phyloP scores from a whole-genome alignment of 2,329 filamentous ascomycete genomes.

The Nectriaceae sp. region DNA sequence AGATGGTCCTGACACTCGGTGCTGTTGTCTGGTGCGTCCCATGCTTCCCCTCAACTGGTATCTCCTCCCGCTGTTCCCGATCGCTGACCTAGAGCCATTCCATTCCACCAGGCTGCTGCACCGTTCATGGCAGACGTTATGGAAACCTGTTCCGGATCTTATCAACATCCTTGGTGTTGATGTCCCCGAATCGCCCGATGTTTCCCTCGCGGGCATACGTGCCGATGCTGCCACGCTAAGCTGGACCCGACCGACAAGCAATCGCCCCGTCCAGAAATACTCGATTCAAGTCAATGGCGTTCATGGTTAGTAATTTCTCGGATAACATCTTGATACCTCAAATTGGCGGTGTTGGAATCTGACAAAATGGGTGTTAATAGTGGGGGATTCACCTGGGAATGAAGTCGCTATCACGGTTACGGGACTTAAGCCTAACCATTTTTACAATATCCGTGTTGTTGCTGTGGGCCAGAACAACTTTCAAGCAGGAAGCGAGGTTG shows the following conservation, averaged over 20 bases:
- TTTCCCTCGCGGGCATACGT: slow-evolving; percentile 87
- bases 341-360: neutral
- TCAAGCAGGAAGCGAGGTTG: slow-evolving; percentile 81
- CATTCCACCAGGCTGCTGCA: slow-evolving; percentile 68
- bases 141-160: slow-evolving; percentile 87
- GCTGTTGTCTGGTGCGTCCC: slow-evolving; percentile 55
- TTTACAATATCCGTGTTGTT: slow-evolving; percentile 92
- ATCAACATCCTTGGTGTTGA: slow-evolving; percentile 92
- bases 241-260: slow-evolving; percentile 75
- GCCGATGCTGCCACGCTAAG: slow-evolving; percentile 85
- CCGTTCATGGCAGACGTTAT: slow-evolving; percentile 84
- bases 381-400: slow-evolving; percentile 72
- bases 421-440: slow-evolving; percentile 80
- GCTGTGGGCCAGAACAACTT: slow-evolving; percentile 92
- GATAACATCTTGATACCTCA: slow-evolving; percentile 16
- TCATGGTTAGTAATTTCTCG: slow-evolving; percentile 62
- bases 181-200: slow-evolving; percentile 84
- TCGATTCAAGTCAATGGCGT: slow-evolving; percentile 92
- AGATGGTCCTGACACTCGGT: slow-evolving; percentile 56
- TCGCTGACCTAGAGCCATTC: slow-evolving; percentile 14
- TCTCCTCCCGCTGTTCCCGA: no score
- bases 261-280: slow-evolving; percentile 77
- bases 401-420: slow-evolving; percentile 77
- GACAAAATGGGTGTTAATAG: slow-evolving; percentile 44
- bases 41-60: slow-evolving; percentile 3